Evolutionary conservation across 495 filamentous ascomycete species (phyloP), one percentile per base, ranked within the genome.

Genomic region (Gamarada debralockiae): DNA sequence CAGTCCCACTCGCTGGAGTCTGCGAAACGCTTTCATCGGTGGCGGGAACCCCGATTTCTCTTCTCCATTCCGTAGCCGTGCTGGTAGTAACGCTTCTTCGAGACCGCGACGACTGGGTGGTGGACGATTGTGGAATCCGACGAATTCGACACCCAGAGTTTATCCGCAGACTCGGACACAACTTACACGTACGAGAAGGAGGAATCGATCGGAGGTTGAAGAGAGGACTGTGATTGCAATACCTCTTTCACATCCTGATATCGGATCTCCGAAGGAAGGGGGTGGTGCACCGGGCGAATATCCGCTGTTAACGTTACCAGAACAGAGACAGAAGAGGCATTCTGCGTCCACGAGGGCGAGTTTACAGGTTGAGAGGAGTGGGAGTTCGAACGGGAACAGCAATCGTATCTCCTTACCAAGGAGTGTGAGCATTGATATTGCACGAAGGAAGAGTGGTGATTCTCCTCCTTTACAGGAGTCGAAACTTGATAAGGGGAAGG

Each of bases 271-370:
- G 33, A 58, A 73, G 45, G 57, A 65, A 24, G 62, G 57, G 47
- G 67, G 61, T 24, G 64, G 63, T 55, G 66, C 66, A 13, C 70
- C 81, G 68, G 82, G 82, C 71, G 82, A 82, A 40, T 82, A 80
- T 59, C 86, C 86, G 14, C 79, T 90, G 15, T 75, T 90, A 46
- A 80, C 82, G 12, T 75, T 87, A 27, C 79, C 84, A 41, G 84
- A 89, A 57, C 79, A 80, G 56, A 82, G 79, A 39, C 78, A 79
- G 60, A 80, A 69, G 54, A 73, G 83, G 37, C 72, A 72, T 50
- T 71, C 72, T 10, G 76, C 77, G 43, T 76, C 79, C 25, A 78
- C 68, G 40, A 65, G 73, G 17, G 65, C 73, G 44, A 88, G 83
- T 60, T 70, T 86, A 24, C 73, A 84, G 52, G 79, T 89, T 46